These are phyloP conservation scores for Claviceps monticola DNA, from an alignment of 2,329 filamentous ascomycete genomes.

Conservation along the genomic window DNA sequence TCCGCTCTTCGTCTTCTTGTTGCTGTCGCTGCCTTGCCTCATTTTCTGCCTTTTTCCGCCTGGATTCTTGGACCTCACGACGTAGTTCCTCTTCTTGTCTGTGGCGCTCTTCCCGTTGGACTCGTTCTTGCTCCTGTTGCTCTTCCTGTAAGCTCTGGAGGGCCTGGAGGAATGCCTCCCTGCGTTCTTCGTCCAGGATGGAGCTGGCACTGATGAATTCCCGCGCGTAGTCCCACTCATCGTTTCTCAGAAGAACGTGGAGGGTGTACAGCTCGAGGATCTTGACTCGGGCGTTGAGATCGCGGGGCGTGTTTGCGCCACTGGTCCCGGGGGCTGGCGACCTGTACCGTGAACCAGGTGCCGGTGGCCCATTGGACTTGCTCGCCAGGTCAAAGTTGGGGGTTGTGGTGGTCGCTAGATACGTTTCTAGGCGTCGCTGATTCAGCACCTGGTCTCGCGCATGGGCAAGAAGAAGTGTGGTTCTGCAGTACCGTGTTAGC, in stretches of 20 bases:
- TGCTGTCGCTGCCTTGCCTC: conserved; percentile 40
- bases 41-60: conserved; percentile 41
- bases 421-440: conserved; percentile 77
- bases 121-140: conserved; percentile 56
- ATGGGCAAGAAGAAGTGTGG: conserved; percentile 82
- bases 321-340: conserved; percentile 36
- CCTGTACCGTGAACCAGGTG: conserved; percentile 25
- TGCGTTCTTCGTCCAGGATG: conserved; percentile 80
- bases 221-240: conserved; percentile 89
- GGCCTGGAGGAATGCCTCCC: conserved; percentile 78
- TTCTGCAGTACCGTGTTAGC: conserved; percentile 34
- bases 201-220: conserved; percentile 82
- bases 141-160: conserved; percentile 76
- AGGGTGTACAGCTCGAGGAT: conserved; percentile 91
- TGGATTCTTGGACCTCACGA: conserved; percentile 42
- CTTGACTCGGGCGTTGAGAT: conserved; percentile 74
- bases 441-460: conserved; percentile 71
- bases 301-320: conserved; percentile 70
- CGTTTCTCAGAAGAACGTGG: conserved; percentile 84
- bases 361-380: conserved; percentile 38
- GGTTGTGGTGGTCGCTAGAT: conserved; percentile 62
- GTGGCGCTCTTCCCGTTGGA: conserved; percentile 44
- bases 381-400: conserved; percentile 60
- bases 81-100: conserved; percentile 43
- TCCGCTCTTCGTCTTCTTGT: conserved; percentile 42